Conservation (phyloP, 768 basidiomycete species). For the Podaxis carcinomalis region DNA sequence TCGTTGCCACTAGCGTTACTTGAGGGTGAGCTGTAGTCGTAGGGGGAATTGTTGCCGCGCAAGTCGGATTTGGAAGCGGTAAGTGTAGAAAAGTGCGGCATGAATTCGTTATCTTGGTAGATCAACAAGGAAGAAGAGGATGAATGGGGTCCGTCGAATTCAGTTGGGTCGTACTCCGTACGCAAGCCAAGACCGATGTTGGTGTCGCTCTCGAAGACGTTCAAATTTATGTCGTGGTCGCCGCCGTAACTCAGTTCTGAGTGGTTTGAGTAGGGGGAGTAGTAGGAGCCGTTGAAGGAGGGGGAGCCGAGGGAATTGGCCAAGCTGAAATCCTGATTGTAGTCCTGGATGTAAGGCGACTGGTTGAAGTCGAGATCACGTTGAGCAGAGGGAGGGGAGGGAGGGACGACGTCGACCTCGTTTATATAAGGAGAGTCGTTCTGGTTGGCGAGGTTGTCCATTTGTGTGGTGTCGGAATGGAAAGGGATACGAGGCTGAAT, state of each 20-base stretch:
- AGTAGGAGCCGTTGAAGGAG: constrained; percentile 45
- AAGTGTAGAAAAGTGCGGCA: constrained; percentile 25
- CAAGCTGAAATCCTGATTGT: constrained; percentile 12
- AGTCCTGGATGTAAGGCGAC: constrained; percentile 16
- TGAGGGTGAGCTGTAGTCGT: constrained; percentile 64
- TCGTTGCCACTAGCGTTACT: constrained; percentile 42
- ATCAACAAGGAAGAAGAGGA: constrained; percentile 45
- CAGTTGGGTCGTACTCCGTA: constrained; percentile 67
- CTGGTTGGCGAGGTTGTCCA: constrained; percentile 17
- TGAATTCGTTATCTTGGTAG: constrained; percentile 51
- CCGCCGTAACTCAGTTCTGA: constrained; percentile 61
- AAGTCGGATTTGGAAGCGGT: constrained; percentile 17
- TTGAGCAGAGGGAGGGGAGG: constrained; percentile 18
- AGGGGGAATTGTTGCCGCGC: constrained; percentile 31
- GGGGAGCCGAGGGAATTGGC: constrained; percentile 17
- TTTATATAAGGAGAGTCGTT: constrained; percentile 24
- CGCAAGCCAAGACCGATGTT: constrained; percentile 25
- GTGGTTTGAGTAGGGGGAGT: constrained; percentile 64
- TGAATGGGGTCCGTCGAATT: constrained; percentile 61
- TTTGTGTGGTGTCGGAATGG: constrained; percentile 7
- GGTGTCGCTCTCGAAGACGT: constrained; percentile 45
- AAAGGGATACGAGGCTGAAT: neutral
- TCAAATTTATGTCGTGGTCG: constrained; percentile 40
- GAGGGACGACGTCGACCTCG: constrained; percentile 18
- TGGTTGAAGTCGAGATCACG: constrained; percentile 19